Evolutionary conservation across 768 basidiomycete species (phyloP), one percentile per base, ranked within the genome.

Genomic region (Tricholoma matsutake): DNA sequence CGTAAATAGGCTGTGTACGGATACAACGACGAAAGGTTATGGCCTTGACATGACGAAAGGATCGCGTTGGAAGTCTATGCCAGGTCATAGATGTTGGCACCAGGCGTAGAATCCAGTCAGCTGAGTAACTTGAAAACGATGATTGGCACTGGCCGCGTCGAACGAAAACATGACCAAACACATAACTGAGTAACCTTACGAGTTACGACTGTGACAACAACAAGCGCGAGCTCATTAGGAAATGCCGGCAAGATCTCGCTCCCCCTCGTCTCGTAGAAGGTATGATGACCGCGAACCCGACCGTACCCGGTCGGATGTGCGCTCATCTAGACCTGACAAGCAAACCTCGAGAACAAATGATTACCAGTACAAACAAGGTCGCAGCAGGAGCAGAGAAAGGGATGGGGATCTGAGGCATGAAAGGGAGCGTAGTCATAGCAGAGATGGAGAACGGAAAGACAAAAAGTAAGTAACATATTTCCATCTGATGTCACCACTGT

Each of bases 1-100:
- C 81, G 54, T 78, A 80, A 11, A 81, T 78, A 9, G 85, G 78
- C 69, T 89, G 86, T 14, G 87, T 88, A 58, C 83, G 82, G 20
- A 88, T 64, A 60, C 63, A 70, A 25, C 82, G 76, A 29, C 71
- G 68, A 22, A 68, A 63, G 45, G 58, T 71, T 52, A 73, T 68
- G 54, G 68, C 64, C 57, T 71, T 71, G 59, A 64, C 57, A 57
- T 68, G 72, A 65, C 69, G 68, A 54, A 62, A 43, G 43, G 64
- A 62, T 61, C 63, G 63, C 51, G 54, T 64, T 57, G 59, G 41
- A 28, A 63, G 49, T 55, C 61, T 63, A 58, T 47, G 60, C 60
- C 63, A 64, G 57, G 58, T 65, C 64, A 66, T 68, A 54, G 43
- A 29, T 43, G 29, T 34, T 52, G 58, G 61, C 31, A 22, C 22